Base-by-base conservation (phyloP, 139 green algal species). In the Nannochloris sp. region DNA sequence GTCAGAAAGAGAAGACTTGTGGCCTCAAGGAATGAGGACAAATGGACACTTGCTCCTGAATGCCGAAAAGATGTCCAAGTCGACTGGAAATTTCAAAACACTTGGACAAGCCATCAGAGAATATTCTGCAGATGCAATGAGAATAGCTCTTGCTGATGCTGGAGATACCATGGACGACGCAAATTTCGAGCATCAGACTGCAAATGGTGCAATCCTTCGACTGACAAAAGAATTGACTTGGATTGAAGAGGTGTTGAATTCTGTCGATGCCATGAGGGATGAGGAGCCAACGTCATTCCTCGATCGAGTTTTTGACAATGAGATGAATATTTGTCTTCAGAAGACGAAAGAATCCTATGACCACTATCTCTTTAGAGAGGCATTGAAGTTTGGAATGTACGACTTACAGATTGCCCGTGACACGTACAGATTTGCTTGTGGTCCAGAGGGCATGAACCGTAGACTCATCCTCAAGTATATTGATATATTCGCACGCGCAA, bases 41-140 rank as follows among this genome's bases (percentile, higher is more conserved):
- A 99, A 99, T 66, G 94, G 94, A 11, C 94, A 99, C 78, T 86
- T 99, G 72, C 69, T 97, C 67, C 82, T 99, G 14, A 96, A 99
- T 75, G 83, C 76, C 43, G 88, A 97, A 56, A 99, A 99, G 79
- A 99, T 99, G 93, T 89, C 78, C 78, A 99, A 99, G 80, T 88
- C 69, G 23, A 97, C 87, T 9, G 93, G 89, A 67, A 96, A 96
- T 83, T 96, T 96, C 81, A 91, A 92, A 81, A 96, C 89, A 23
- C 75, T 96, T 40, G 61, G 67, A 23, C 73, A 96, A 78, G 87
- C 88, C 5, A 84, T 96, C 21, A n/a, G 58, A 44, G 85, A 96
- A 80, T 98, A 91, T 72, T 82, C 73, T 8, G 74, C 88, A 3
- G 94, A 99, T 71, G 94, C 87, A 1, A 94, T 94, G 75, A 83